A percentile compares a stretch with the other conserved stretches of the same genome.
phyloP scores from a whole-genome alignment of 2,329 filamentous ascomycete genomes.

The Ophioceras dolichostomum region DNA sequence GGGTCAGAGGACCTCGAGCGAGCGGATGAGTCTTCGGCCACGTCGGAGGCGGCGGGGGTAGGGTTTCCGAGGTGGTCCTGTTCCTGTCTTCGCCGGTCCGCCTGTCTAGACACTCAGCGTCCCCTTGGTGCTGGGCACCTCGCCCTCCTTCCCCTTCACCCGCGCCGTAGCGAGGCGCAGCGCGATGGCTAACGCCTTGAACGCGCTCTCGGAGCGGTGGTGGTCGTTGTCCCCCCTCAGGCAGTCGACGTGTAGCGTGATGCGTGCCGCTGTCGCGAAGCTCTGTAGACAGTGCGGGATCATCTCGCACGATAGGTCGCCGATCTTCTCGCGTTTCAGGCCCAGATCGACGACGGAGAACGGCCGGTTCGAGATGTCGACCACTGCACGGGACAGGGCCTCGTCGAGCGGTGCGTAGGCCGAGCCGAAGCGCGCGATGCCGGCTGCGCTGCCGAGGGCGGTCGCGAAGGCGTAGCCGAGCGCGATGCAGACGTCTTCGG shows the following conservation, averaged over 20 bases:
- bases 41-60: too few relatives aligned
- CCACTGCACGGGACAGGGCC: constrained; percentile 82
- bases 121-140: constrained; percentile 93
- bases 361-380: constrained; percentile 89
- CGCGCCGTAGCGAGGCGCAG: constrained; percentile 63
- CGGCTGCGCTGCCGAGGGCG: constrained; percentile 65
- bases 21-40: too few relatives aligned
- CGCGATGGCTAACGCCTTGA: constrained; percentile 90
- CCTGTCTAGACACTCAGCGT: constrained; percentile 58
- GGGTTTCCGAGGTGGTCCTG: too few relatives aligned
- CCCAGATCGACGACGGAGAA: constrained; percentile 76
- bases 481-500: constrained; percentile 89
- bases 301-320: constrained; percentile 91
- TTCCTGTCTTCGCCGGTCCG: too few relatives aligned
- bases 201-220: constrained; percentile 89
- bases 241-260: constrained; percentile 94
- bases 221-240: constrained; percentile 88
- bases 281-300: constrained; percentile 89
- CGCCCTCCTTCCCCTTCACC: constrained; percentile 71
- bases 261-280: constrained; percentile 79
- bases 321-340: constrained; percentile 83
- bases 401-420: constrained; percentile 94
- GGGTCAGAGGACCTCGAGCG: too few relatives aligned
- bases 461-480: constrained; percentile 75
- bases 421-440: constrained; percentile 80